phyloP scores from a whole-genome alignment of 352 stramenopile genomes.

The Pythium dissotocum region DNA sequence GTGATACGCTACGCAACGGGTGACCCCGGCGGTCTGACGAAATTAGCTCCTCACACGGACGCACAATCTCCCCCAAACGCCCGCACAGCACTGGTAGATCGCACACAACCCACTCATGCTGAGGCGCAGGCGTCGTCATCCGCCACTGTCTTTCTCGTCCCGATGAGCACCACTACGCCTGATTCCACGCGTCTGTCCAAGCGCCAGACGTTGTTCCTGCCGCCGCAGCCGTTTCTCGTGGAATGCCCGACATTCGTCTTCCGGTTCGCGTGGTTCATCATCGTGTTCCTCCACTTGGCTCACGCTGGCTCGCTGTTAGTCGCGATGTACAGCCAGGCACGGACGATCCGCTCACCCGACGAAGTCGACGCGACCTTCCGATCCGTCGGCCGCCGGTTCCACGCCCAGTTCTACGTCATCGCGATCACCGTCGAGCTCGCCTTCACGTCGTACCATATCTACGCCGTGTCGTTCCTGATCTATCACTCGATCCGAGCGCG shows the following conservation, averaged over 20 bases:
- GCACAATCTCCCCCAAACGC: too few relatives aligned
- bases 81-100: too few relatives aligned
- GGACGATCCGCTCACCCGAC: not conserved
- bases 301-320: not conserved
- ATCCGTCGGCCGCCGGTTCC: not conserved
- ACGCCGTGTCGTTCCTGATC: not conserved
- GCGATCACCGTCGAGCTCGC: not conserved
- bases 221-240: constrained; percentile 8
- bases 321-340: not conserved
- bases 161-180: not conserved
- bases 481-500: constrained; percentile 5
- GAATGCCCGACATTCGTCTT: not conserved
- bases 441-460: constrained; percentile 1
- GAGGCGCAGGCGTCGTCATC: too few relatives aligned
- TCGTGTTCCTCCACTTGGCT: constrained; percentile 2
- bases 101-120: too few relatives aligned
- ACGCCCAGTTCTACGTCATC: not conserved
- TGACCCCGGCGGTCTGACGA: not conserved
- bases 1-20: too few relatives aligned
- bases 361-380: constrained; percentile 2
- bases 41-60: not conserved
- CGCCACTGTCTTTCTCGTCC: not conserved
- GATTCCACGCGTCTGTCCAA: not conserved
- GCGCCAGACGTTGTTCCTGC: constrained; percentile 2
- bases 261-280: constrained; percentile 6